Evolutionary conservation across 1,139 yeast species (phyloP).

Genomic region (Pichia sp.): DNA sequence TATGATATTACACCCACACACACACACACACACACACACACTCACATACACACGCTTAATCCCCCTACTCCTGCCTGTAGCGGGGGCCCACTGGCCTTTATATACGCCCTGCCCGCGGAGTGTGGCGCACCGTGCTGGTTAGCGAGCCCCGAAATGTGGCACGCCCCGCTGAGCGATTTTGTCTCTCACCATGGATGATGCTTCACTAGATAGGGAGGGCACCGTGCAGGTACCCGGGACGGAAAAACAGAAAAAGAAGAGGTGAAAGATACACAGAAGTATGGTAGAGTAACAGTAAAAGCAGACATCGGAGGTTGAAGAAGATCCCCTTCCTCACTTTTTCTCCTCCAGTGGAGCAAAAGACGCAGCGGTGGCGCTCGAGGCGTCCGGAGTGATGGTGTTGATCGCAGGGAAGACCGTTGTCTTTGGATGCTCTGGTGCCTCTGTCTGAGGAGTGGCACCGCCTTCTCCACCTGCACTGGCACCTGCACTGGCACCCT

Average conservation of each 20-base stretch:
- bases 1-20: too few relatives aligned
- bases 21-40: too few relatives aligned
- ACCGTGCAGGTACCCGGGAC: too few relatives aligned
- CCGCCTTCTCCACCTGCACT: background rate
- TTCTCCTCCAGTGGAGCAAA: slow-evolving; percentile 25
- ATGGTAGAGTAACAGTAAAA: background rate
- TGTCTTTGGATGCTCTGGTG: slow-evolving; percentile 1
- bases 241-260: background rate
- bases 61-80: background rate
- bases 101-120: background rate
- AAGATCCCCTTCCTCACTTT: too few relatives aligned
- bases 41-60: background rate
- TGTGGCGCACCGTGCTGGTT: slow-evolving; percentile 14
- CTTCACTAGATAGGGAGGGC: too few relatives aligned
- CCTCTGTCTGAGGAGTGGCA: background rate
- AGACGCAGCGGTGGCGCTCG: slow-evolving; percentile 26
- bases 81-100: background rate
- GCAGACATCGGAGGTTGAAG: too few relatives aligned
- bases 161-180: background rate
- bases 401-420: slow-evolving; percentile 18
- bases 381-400: slow-evolving; percentile 22
- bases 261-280: background rate
- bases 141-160: background rate
- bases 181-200: too few relatives aligned
- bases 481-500: background rate